Base-by-base conservation (phyloP, 257 asterid species). In the Schizonepeta tenuifolia region DNA sequence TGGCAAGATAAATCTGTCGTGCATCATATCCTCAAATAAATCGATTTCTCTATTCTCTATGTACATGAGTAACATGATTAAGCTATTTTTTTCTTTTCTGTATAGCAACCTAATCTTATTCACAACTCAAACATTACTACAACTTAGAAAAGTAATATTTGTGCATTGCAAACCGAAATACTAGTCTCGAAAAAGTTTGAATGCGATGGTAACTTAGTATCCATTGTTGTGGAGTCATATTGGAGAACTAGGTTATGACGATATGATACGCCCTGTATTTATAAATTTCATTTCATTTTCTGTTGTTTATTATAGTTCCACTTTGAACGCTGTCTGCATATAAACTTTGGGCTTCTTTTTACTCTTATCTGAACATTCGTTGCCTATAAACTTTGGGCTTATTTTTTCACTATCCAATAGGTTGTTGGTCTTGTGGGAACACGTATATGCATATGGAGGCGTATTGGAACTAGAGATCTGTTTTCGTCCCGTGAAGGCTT, bases 361-460 rank as follows among this genome's bases (percentile, higher is more conserved):
- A 14, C 20, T 65, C 41, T 57, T 60, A 51, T 57, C 21, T 65
- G 54, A 77, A 63, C 41, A 64, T 58, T 58, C 51, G 58, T 43
- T n/a, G 38, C 60, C 60, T 73, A 18, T 77, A 62, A 76, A 66
- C 38, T 46, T 77, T 58, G 66, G 71, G 26, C 26, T 73, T 81
- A 33, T 69, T 72, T 53, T 40, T 40, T 78, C 66, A 35, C 76
- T 62, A 21, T 47, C 74, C 61, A 72, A 14, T 73, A 94, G 96
- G 91, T 94, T 75, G 97, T 94, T 78, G 99, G 99, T 79, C 84
- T 94, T 77, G 91, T 86, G 74, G 97, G 99, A 77, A 79, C 96
- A 69, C 97, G 93, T 68, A 73, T 94, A 65, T 88, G 95, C 83
- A 89, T 94, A 80, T 94, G 99, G 99, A 86, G 77, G 77, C 97